Evolutionary conservation across 2,329 filamentous ascomycete genomes (phyloP).

Genomic region (Colletotrichum filicis): DNA sequence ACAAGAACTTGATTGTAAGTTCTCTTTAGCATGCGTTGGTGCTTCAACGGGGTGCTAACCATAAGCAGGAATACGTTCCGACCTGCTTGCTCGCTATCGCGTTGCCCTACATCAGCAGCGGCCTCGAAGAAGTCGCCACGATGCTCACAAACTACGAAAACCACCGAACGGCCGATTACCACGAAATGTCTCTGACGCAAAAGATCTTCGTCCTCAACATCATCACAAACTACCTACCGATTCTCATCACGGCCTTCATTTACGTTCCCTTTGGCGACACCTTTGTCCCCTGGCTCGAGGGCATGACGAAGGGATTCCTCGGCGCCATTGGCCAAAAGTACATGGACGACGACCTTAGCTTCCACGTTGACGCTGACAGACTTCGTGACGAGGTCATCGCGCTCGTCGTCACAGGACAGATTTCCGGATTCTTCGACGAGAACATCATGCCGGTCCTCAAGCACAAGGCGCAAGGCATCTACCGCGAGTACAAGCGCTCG

Average conservation of each 20-base stretch:
- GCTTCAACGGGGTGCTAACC: not conserved
- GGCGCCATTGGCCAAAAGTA: conserved; percentile 59
- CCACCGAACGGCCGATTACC: conserved; percentile 76
- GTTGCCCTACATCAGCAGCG: conserved; percentile 72
- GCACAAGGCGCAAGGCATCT: conserved; percentile 63
- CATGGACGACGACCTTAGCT: conserved; percentile 57
- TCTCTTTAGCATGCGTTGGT: not conserved
- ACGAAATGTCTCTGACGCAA: conserved; percentile 76
- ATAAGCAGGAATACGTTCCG: conserved; percentile 72
- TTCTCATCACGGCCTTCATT: conserved; percentile 81
- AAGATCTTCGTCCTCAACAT: conserved; percentile 84
- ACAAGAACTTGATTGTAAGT: conserved; percentile 72
- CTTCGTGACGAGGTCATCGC: conserved; percentile 80
- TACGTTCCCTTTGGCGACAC: conserved; percentile 79
- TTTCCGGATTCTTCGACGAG: conserved; percentile 78
- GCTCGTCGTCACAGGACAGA: conserved; percentile 77
- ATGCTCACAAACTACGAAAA: conserved; percentile 78
- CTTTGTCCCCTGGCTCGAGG: conserved; percentile 75
- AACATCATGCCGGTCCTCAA: conserved; percentile 77
- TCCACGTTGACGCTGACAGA: conserved; percentile 73
- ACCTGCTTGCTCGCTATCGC: conserved; percentile 76
- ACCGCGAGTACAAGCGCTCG: conserved; percentile 48
- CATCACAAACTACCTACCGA: conserved; percentile 82
- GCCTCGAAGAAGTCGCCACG: conserved; percentile 72
- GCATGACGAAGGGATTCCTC: conserved; percentile 64